Conservation (phyloP, 176 grass and related monocot genomes). For the Eragrostis curvula region DNA sequence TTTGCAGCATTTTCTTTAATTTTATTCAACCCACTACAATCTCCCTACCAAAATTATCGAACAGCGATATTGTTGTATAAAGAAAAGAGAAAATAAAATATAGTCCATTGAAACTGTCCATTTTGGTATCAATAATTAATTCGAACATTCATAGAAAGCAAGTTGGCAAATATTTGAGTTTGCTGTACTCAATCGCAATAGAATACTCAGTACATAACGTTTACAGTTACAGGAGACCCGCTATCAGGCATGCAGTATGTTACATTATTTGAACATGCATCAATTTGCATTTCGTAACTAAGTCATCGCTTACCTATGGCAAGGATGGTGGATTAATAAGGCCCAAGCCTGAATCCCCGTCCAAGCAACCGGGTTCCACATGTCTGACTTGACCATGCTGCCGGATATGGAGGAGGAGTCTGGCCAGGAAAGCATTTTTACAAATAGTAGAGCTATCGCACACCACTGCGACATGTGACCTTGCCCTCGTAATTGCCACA, state of each 20-base stretch:
- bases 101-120: not conserved
- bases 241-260: not conserved
- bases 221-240: not conserved
- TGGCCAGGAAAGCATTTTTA: constrained; percentile 82
- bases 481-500: constrained; percentile 81
- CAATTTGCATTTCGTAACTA: not conserved
- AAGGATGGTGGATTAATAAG: constrained; percentile 38
- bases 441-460: constrained; percentile 86
- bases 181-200: not conserved
- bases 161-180: not conserved
- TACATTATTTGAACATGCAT: not conserved
- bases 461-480: constrained; percentile 71
- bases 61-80: no score
- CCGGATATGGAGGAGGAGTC: constrained; percentile 76
- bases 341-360: constrained; percentile 30
- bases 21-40: no score
- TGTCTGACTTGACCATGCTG: constrained; percentile 73
- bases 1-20: not conserved
- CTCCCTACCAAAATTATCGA: no score
- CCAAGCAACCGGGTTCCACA: constrained; percentile 56
- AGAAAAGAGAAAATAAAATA: not conserved
- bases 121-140: not conserved
- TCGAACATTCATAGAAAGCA: not conserved
- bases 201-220: not conserved
- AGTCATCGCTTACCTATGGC: constrained; percentile 20